A percentile compares a stretch with the other conserved stretches of the same genome.
Evolutionary conservation across 345 rosid genomes (phyloP).

Genomic region (Kernera saxatilis): DNA sequence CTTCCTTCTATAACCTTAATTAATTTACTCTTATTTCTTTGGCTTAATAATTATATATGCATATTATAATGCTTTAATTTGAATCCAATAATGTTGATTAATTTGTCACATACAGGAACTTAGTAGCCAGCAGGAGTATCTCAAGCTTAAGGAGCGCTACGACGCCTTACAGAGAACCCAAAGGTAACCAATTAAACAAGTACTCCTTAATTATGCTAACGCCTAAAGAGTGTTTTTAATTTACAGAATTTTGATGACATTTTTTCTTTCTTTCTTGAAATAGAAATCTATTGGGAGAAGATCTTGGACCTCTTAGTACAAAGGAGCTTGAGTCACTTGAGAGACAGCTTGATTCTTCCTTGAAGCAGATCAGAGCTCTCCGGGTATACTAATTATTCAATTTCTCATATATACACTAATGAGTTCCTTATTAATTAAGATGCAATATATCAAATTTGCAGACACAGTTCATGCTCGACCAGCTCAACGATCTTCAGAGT

Average conservation of each 20-base stretch:
- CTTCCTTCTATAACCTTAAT: background rate
- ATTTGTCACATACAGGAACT: conserved; percentile 48
- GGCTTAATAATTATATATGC: background rate
- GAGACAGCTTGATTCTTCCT: conserved; percentile 87
- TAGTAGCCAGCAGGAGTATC: conserved; percentile 87
- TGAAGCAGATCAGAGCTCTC: conserved; percentile 86
- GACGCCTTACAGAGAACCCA: conserved; percentile 83
- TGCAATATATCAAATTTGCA: conserved; percentile 19
- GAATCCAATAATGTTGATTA: background rate
- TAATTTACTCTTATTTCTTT: background rate
- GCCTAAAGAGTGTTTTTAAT: background rate
- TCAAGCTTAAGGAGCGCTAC: conserved; percentile 87
- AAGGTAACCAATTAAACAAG: conserved; percentile 34
- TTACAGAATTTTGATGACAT: background rate
- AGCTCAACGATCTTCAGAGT: conserved; percentile 85
- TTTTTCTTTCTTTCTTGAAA: background rate
- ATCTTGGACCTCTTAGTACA: conserved; percentile 76
- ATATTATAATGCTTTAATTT: background rate
- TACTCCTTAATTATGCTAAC: background rate
- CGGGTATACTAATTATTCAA: conserved; percentile 48
- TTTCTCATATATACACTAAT: background rate
- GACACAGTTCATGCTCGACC: conserved; percentile 93
- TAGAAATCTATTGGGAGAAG: conserved; percentile 92
- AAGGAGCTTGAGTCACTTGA: conserved; percentile 92
- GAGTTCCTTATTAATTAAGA: background rate